phyloP scores from a whole-genome alignment of 2,329 filamentous ascomycete species.

The Clonostachys rosea region DNA sequence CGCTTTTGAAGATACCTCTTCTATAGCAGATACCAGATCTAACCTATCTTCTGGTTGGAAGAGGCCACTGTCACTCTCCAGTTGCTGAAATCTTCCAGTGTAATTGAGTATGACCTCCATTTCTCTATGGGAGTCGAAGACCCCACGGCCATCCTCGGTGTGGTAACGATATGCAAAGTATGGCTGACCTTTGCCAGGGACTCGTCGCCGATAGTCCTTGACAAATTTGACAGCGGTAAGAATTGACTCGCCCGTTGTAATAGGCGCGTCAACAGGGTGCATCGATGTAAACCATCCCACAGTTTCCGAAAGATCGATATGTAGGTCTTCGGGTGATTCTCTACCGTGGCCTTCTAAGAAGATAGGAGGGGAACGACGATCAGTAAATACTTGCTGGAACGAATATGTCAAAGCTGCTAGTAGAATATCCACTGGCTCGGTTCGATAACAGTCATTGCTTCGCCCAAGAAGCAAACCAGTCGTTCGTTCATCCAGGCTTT shows the following conservation, averaged over 20 bases:
- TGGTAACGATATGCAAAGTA: slow-evolving; percentile 18
- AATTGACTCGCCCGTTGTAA: slow-evolving; percentile 5
- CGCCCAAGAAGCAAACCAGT: slow-evolving; percentile 6
- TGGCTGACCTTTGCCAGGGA: slow-evolving; percentile 12
- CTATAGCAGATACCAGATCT: too few species aligned
- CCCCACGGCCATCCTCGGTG: slow-evolving; percentile 13
- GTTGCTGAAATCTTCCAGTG: slow-evolving; percentile 3
- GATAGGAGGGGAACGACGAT: slow-evolving; percentile 23
- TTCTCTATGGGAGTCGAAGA: slow-evolving; percentile 16
- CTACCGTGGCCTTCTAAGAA: slow-evolving; percentile 36
- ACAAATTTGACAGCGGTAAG: slow-evolving; percentile 9
- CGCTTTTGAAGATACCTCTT: neutral
- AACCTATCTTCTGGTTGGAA: neutral
- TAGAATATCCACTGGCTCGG: slow-evolving; percentile 30
- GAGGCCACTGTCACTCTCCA: slow-evolving; percentile 1
- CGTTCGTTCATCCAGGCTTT: neutral
- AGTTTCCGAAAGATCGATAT: slow-evolving; percentile 26
- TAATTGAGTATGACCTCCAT: slow-evolving; percentile 3
- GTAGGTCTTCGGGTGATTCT: slow-evolving; percentile 21
- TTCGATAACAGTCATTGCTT: slow-evolving; percentile 16
- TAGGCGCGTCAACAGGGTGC: slow-evolving; percentile 7
- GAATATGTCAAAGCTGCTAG: slow-evolving; percentile 24
- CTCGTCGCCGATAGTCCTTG: slow-evolving; percentile 10
- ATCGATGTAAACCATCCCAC: slow-evolving; percentile 42
- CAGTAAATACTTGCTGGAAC: slow-evolving; percentile 23